Evolutionary conservation across 768 basidiomycete genomes (phyloP).

Genomic region (Lentinula aciculospora): DNA sequence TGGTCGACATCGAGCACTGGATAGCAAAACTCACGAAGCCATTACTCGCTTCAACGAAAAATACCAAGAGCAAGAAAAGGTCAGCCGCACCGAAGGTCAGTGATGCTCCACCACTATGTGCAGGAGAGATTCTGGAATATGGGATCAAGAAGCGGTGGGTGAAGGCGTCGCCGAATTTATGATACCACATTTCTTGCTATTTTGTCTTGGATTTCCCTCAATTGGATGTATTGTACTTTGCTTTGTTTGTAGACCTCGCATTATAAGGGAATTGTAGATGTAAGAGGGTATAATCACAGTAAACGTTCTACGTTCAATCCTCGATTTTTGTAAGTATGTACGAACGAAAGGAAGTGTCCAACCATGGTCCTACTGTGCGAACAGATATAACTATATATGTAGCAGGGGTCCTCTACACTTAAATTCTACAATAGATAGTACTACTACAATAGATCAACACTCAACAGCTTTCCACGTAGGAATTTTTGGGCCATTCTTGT

Average conservation of each 20-base stretch:
- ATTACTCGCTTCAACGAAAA: conserved; percentile 24
- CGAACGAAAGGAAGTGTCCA: background rate
- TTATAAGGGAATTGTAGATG: background rate
- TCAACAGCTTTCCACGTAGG: conserved; percentile 35
- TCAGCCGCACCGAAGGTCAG: conserved; percentile 7
- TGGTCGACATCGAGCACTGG: conserved; percentile 60
- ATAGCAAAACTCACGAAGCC: conserved; percentile 41
- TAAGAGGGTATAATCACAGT: background rate
- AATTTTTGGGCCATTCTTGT: conserved; percentile 47
- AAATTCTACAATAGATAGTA: background rate
- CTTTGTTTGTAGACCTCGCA: background rate
- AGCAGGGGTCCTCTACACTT: background rate
- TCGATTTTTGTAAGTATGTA: background rate
- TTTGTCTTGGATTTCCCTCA: background rate
- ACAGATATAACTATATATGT: background rate
- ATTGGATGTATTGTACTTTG: background rate
- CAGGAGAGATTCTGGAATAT: conserved; percentile 57
- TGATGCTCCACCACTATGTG: conserved; percentile 35
- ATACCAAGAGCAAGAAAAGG: conserved; percentile 26
- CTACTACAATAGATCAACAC: background rate
- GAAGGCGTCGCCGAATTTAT: conserved; percentile 11
- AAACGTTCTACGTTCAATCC: background rate
- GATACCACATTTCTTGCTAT: background rate
- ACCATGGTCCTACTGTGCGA: background rate
- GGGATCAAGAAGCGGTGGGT: conserved; percentile 64